Evolutionary conservation across 2,329 filamentous ascomycete species (phyloP), one percentile per base, ranked within the genome.

Genomic region (Ophiosphaerella narmari): DNA sequence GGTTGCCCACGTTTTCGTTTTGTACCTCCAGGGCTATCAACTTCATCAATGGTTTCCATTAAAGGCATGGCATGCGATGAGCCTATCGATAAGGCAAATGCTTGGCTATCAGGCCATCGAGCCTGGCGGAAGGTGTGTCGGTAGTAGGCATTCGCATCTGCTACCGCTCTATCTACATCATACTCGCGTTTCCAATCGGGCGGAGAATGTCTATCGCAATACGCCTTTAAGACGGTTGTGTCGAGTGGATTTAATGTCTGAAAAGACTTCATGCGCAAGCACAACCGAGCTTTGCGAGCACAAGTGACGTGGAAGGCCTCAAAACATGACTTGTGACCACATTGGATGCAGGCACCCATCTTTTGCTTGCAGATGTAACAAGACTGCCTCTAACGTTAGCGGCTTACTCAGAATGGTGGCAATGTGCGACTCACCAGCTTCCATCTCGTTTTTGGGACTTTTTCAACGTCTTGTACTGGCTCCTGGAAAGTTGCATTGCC

Each of bases 271-370:
- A 99, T 99, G 75, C 93, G 93, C 58, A 99, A 79, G 68, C 90
- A 97, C 0, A 99, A 81, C 55, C 87, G 87, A 40, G 92, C 91
- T 63, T 90, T 86, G 47, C 94, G 85, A 21, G 94, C 94, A 71
- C 94, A 99, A 5, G 94, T 97, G 46, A 97, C 91, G 74, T 99
- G 94, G 72, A 99, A 99, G 7, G 94, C 94, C 67, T 93, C 88
- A 68, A 96, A 99, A 74, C 94, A 99, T 54, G 88, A 90, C 75
- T 97, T 97, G 77, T 97, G 97, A 53, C 92, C 91, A 74, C 94
- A 99, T 73, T 99, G 94, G 53, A 99, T 97, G 73, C 93, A 97
- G 35, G 94, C 93, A 18, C 94, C 94, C 94, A 99, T 99, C 64
- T 87, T 89, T 75, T 99, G 94, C 59, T 91, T 88, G 76, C 94